Percentiles rank a stretch among this genome's conserved stretches.
Evolutionary conservation across 371 early-diverging fungal species (phyloP).

Genomic region (Mucor lusitanicus): DNA sequence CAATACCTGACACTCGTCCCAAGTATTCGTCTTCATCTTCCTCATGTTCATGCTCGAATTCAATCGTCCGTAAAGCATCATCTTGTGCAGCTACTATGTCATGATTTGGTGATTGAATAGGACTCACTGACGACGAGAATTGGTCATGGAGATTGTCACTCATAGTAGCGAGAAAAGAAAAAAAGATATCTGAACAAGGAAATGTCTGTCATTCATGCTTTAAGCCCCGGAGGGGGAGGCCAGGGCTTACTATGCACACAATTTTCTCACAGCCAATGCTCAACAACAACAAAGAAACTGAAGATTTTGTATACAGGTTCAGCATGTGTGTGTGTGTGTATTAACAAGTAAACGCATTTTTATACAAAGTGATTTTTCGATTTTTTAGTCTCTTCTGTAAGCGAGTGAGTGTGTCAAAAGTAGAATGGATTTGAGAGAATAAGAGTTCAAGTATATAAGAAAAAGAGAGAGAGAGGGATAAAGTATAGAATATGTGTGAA

Average conservation of each 20-base stretch:
- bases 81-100: neutral
- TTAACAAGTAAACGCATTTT: neutral
- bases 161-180: neutral
- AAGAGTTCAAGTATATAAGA: conserved; percentile 1
- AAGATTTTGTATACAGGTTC: neutral
- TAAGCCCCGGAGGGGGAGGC: neutral
- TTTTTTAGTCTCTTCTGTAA: neutral
- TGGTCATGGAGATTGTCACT: neutral
- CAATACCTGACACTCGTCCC: neutral
- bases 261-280: neutral
- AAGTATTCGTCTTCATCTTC: neutral
- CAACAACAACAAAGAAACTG: too few relatives aligned
- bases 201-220: neutral
- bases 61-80: neutral
- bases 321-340: neutral
- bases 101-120: neutral
- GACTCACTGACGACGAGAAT: neutral
- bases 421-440: neutral
- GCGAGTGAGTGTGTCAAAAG: neutral
- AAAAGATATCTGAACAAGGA: neutral
- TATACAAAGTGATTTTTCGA: neutral
- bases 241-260: neutral
- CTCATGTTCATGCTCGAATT: neutral
- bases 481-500: neutral
- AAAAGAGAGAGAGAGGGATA: conserved; percentile 2